Evolutionary conservation across 768 basidiomycete genomes (phyloP).

Genomic region (Rhizopogon rudus): DNA sequence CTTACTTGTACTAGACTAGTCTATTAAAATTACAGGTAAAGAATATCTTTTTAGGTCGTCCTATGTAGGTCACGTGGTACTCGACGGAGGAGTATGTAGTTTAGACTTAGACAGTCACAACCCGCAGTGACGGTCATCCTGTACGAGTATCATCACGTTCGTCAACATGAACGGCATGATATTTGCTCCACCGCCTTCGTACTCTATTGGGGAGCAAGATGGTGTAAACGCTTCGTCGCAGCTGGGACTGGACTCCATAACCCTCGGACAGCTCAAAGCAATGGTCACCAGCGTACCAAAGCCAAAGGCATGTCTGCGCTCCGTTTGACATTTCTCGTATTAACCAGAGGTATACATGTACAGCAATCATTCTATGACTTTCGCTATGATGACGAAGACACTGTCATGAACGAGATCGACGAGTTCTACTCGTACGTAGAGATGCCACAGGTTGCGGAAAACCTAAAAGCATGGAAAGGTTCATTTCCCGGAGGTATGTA

Average conservation of each 20-base stretch:
- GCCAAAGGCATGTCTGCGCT: conserved; percentile 54
- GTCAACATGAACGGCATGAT: conserved; percentile 25
- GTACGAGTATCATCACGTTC: background rate
- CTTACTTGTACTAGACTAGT: too few species aligned
- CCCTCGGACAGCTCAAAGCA: conserved; percentile 73
- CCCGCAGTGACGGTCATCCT: background rate
- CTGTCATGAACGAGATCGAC: conserved; percentile 91
- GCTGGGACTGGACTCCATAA: conserved; percentile 64
- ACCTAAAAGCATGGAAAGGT: conserved; percentile 82
- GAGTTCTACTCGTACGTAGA: conserved; percentile 98
- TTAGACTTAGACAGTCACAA: too few species aligned
- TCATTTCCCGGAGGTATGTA: conserved; percentile 71
- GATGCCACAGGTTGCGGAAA: conserved; percentile 86
- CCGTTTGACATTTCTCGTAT: conserved; percentile 5
- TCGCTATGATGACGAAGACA: conserved; percentile 94
- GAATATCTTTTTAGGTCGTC: too few species aligned
- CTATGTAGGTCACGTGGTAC: background rate
- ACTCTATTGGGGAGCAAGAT: conserved; percentile 27
- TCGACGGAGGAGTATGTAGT: too few species aligned
- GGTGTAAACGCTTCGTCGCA: conserved; percentile 26
- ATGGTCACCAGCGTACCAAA: conserved; percentile 67
- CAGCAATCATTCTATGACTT: conserved; percentile 90
- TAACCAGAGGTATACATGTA: conserved; percentile 15
- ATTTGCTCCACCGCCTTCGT: conserved; percentile 25
- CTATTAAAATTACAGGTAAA: too few species aligned